phyloP scores from a whole-genome alignment of 2,329 filamentous ascomycete genomes.

The Calonectria fujianensis region DNA sequence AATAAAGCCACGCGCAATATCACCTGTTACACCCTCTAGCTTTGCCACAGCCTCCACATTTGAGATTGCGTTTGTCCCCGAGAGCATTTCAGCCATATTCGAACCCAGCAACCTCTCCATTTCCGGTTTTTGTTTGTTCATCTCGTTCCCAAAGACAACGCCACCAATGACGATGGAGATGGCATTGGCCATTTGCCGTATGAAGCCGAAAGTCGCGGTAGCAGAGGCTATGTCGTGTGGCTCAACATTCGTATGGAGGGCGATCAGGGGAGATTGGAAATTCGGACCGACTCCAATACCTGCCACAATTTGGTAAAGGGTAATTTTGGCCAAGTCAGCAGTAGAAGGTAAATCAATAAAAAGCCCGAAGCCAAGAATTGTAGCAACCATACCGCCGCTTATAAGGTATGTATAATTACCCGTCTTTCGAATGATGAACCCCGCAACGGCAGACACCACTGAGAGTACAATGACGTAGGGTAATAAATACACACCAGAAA shows the following conservation, averaged over 20 bases:
- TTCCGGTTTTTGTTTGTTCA: conserved; percentile 72
- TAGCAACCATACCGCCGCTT: conserved; percentile 73
- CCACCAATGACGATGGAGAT: conserved; percentile 83
- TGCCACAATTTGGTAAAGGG: conserved; percentile 77
- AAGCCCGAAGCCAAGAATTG: conserved; percentile 79
- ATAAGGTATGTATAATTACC: conserved; percentile 79
- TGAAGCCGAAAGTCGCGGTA: conserved; percentile 79
- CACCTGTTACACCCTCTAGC: not conserved
- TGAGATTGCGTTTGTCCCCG: conserved; percentile 73
- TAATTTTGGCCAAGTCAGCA: conserved; percentile 72
- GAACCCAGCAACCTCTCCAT: conserved; percentile 71
- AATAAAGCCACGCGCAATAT: conserved; percentile 1
- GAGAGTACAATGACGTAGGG: conserved; percentile 82
- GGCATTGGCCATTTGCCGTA: conserved; percentile 80
- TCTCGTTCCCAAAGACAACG: conserved; percentile 85
- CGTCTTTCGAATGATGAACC: conserved; percentile 76
- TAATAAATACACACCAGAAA: conserved; percentile 84
- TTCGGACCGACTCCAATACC: conserved; percentile 80
- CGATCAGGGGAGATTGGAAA: conserved; percentile 81
- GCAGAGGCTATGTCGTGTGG: conserved; percentile 79
- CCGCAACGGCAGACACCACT: conserved; percentile 74
- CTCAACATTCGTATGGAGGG: conserved; percentile 78
- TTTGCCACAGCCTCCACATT: not conserved
- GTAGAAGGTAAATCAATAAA: conserved; percentile 76
- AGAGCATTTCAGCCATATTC: conserved; percentile 69